Conservation (phyloP, 257 asterid genomes). For the Cinchona pubescens region DNA sequence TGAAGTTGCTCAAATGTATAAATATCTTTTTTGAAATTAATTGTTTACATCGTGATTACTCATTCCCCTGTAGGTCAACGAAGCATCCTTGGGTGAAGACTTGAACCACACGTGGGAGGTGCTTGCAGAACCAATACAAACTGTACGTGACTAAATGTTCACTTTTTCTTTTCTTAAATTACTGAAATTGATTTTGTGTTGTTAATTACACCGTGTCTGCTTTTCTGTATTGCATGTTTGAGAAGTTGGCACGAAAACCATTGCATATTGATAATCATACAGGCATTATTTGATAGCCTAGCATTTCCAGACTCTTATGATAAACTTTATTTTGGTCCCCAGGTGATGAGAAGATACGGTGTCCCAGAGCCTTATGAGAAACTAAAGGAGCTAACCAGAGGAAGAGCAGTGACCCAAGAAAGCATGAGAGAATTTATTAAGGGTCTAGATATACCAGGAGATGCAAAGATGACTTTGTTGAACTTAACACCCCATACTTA, state of each 20-base stretch:
- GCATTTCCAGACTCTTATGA: background rate
- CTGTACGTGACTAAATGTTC: constrained; percentile 46
- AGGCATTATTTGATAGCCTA: background rate
- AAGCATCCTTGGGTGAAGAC: constrained; percentile 57
- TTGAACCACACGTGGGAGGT: constrained; percentile 82
- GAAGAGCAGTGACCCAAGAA: constrained; percentile 70
- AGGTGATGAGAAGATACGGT: constrained; percentile 91
- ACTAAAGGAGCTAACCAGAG: constrained; percentile 87
- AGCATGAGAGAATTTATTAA: constrained; percentile 67
- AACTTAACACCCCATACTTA: constrained; percentile 75
- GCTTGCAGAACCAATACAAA: constrained; percentile 97
- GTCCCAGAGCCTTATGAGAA: constrained; percentile 95
- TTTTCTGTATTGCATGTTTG: background rate
- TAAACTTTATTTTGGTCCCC: background rate
- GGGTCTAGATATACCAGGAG: constrained; percentile 58
- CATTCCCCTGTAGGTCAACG: constrained; percentile 77
- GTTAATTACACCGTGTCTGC: background rate
- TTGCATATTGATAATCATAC: background rate
- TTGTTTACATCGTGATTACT: background rate
- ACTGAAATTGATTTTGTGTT: background rate
- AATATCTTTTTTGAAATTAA: background rate
- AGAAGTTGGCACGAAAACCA: background rate
- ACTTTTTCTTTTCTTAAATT: background rate
- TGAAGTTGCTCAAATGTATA: background rate
- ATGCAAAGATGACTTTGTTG: constrained; percentile 62